Percentiles rank a stretch among this genome's conserved stretches.
Conservation (phyloP, 2,329 filamentous ascomycete genomes). For the Pseudogymnoascus sp. region DNA sequence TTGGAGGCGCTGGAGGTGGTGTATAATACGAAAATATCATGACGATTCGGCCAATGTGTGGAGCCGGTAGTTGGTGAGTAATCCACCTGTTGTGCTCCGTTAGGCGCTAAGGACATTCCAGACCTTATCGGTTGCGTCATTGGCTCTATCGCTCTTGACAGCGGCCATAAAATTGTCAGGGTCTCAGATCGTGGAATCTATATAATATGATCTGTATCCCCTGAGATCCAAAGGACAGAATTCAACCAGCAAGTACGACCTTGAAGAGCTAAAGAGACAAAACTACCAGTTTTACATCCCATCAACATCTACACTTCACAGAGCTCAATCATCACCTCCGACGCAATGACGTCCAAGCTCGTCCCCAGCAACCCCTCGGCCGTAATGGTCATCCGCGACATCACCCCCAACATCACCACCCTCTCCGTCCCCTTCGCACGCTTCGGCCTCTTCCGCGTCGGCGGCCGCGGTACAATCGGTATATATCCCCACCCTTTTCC, state of each 20-base stretch:
- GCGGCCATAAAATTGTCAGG: not conserved
- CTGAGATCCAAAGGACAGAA: not conserved
- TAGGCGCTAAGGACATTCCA: not conserved
- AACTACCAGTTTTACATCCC: not conserved
- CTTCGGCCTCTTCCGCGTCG: constrained; percentile 71
- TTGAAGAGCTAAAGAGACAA: not conserved
- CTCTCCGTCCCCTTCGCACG: constrained; percentile 78
- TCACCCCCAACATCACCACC: constrained; percentile 71
- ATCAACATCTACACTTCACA: not conserved
- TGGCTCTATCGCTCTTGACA: not conserved
- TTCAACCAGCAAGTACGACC: not conserved
- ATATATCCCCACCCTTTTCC: constrained; percentile 33
- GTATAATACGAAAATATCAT: not conserved
- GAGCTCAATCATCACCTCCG: not conserved
- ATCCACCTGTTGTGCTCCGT: not conserved
- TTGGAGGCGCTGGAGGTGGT: not conserved
- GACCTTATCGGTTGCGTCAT: constrained; percentile 5
- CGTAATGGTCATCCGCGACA: constrained; percentile 82
- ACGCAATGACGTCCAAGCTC: constrained; percentile 30
- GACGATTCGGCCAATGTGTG: not conserved
- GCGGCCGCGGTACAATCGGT: constrained; percentile 81
- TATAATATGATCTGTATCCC: not conserved
- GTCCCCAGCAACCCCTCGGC: constrained; percentile 64
- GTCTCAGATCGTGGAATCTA: not conserved
- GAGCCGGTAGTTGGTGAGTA: not conserved